These are phyloP conservation scores for Quercus rubra DNA, from an alignment of 306 rosid genomes.

Conservation along the genomic window DNA sequence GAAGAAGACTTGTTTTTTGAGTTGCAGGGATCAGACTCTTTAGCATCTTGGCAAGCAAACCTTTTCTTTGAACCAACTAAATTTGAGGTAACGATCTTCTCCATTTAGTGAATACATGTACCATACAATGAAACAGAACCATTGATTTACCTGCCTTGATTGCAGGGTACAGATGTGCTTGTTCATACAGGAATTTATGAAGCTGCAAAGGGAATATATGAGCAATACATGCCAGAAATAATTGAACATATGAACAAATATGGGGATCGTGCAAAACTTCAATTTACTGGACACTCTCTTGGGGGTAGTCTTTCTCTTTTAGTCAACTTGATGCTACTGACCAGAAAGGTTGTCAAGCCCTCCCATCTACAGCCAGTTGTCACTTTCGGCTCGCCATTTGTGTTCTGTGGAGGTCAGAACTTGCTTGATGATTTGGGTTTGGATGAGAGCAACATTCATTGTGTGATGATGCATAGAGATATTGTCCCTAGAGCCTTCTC, in stretches of 20 bases:
- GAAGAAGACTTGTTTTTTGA: background rate
- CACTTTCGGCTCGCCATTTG: constrained; percentile 91
- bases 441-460: constrained; percentile 62
- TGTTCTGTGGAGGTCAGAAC: constrained; percentile 80
- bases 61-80: constrained; percentile 92
- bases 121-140: background rate
- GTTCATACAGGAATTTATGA: constrained; percentile 97
- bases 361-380: constrained; percentile 70
- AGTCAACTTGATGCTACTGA: constrained; percentile 77
- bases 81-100: constrained; percentile 61
- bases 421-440: constrained; percentile 57
- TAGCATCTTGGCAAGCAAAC: constrained; percentile 93
- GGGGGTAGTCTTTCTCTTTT: constrained; percentile 95
- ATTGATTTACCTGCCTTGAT: background rate
- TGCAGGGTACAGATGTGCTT: constrained; percentile 65
- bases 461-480: constrained; percentile 93
- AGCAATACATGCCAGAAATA: constrained; percentile 83
- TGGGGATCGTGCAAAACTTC: constrained; percentile 76
- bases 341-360: constrained; percentile 55
- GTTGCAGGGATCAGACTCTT: constrained; percentile 86
- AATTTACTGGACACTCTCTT: constrained; percentile 88
- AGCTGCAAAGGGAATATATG: constrained; percentile 90
- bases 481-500: constrained; percentile 97
- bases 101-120: background rate
- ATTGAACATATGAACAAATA: constrained; percentile 57